phyloP scores from a whole-genome alignment of 768 basidiomycete species.

The Cubamyces sp. region DNA sequence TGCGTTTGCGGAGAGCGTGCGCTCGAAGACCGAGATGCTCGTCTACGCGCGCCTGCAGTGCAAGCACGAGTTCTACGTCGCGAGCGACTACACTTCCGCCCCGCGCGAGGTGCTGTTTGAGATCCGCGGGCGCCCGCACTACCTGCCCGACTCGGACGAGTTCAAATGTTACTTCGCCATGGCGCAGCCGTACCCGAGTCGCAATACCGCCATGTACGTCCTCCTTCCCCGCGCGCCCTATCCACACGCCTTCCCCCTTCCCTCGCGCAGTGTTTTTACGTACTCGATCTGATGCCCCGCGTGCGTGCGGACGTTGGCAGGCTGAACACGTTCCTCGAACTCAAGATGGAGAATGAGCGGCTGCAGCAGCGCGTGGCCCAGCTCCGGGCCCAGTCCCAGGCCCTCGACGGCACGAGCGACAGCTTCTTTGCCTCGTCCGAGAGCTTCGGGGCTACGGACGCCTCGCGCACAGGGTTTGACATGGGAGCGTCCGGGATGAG shows the following conservation, averaged over 20 bases:
- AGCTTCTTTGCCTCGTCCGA: conserved; percentile 20
- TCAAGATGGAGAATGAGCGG: conserved; percentile 87
- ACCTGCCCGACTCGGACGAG: conserved; percentile 39
- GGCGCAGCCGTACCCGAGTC: conserved; percentile 77
- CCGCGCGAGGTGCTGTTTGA: conserved; percentile 64
- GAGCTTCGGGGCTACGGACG: conserved; percentile 18
- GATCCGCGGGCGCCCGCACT: conserved; percentile 67
- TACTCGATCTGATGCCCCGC: not conserved
- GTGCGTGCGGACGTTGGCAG: conserved; percentile 38
- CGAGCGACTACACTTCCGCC: conserved; percentile 30
- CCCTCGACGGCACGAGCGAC: conserved; percentile 17
- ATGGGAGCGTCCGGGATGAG: not conserved
- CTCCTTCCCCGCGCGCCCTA: not conserved
- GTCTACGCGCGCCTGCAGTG: conserved; percentile 64
- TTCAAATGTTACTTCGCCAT: conserved; percentile 73
- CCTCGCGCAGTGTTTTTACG: not conserved
- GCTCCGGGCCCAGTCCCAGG: conserved; percentile 36
- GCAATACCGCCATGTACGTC: conserved; percentile 68
- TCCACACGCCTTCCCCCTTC: not conserved
- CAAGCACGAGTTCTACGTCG: conserved; percentile 40
- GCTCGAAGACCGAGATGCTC: conserved; percentile 52
- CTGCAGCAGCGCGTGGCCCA: conserved; percentile 64
- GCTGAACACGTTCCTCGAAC: conserved; percentile 75
- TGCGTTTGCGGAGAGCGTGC: conserved; percentile 60
- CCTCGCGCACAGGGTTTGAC: conserved; percentile 11